Evolutionary conservation across 2,329 filamentous ascomycete species (phyloP), one percentile per base, ranked within the genome.

Genomic region (Colletotrichum lindemuthianum): DNA sequence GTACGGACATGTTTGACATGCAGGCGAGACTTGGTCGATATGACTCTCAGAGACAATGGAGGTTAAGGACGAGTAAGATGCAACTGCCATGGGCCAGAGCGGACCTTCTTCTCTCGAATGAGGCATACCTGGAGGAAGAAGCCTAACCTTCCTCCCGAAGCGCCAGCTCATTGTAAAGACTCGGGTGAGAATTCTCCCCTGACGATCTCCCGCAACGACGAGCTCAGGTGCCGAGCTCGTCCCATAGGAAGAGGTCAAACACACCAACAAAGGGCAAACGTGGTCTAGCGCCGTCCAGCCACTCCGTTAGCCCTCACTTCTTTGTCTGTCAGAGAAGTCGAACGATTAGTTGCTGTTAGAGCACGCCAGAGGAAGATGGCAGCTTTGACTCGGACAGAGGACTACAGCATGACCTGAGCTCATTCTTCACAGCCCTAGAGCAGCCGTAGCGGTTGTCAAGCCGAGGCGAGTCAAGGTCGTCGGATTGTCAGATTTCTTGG

Each of bases 1-100:
- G 60, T 40, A 60, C 60, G 32, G 60, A 64, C 9, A 55, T 64
- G 50, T 44, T 41, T 13, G 60, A 64, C 40, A 33, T 55, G 33
- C 15, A 60, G 45, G 60, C 57, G 12, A 11, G 50, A 64, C 39
- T 5, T 64, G 7, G 36, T 60, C 9, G 57, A 55, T 43, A 55
- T 64, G 34, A 64, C 60, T 6, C 55, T 64, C 24, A 44, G 44
- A 2, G 57, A 60, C n/a, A 54, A 54, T 12, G 60, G 49, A 11
- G 60, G 60, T 9, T 64, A 64, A 4, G 4, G 50, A 64, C 12
- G 57, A 60, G 6, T 37, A 64, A 32, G 56, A 50, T 10, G 37
- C 50, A n/a, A 36, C 4, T 5, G 43, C 11, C 37, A 4, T 51
- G 40, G 33, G 16, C 6, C 60, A 43, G 8, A 8, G 4, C 10